Evolutionary conservation across 768 basidiomycete genomes (phyloP).

Genomic region (Boletus reticuloceps): DNA sequence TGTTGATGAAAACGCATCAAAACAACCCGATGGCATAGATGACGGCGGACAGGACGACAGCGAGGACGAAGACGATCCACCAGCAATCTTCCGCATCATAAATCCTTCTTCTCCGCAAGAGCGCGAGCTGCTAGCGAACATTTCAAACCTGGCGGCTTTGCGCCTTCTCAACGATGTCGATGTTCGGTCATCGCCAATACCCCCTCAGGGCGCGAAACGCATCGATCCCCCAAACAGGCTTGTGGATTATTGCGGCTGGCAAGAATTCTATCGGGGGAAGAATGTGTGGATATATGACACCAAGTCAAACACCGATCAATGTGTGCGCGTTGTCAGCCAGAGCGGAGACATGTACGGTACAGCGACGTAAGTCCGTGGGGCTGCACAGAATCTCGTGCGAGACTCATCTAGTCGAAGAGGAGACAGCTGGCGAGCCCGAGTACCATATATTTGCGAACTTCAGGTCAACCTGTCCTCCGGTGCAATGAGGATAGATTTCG

Average conservation of each 20-base stretch:
- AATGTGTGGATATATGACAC: conserved; percentile 75
- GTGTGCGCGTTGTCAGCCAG: conserved; percentile 63
- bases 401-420: conserved; percentile 44
- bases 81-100: conserved; percentile 52
- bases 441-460: conserved; percentile 66
- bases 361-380: conserved; percentile 58
- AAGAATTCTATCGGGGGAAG: conserved; percentile 70
- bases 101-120: conserved; percentile 43
- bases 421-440: conserved; percentile 79
- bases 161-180: conserved; percentile 73
- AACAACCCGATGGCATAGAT: conserved; percentile 22
- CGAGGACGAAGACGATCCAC: conserved; percentile 28
- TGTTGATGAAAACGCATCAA: conserved; percentile 20
- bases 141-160: conserved; percentile 65
- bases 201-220: conserved; percentile 43
- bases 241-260: conserved; percentile 61
- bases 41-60: conserved; percentile 7
- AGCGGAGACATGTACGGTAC: conserved; percentile 68
- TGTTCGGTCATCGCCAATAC: conserved; percentile 51
- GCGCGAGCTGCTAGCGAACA: conserved; percentile 40
- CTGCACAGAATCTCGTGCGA: not conserved
- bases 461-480: conserved; percentile 62
- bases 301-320: conserved; percentile 62
- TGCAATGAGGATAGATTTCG: conserved; percentile 70
- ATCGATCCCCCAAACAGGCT: conserved; percentile 54